Conservation (phyloP, 139 green algal species). For the Chlorella sp. region DNA sequence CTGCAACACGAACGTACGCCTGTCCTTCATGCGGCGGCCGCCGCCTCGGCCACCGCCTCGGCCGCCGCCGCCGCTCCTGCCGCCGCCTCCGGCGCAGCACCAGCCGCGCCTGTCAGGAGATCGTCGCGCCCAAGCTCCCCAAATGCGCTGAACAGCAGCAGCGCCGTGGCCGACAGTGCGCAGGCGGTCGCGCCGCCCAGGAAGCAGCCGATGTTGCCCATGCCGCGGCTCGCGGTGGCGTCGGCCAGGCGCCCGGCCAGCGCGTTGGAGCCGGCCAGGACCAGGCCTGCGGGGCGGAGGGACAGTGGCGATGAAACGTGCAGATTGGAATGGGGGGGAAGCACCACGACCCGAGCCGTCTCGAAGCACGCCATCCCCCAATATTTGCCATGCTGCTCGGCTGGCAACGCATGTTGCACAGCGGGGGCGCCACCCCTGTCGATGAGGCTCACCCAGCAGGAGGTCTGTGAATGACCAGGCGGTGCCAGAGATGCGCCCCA, state of each 20-base stretch:
- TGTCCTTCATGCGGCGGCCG: too few species aligned
- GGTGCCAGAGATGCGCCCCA: constrained; percentile 77
- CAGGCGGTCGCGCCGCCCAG: constrained; percentile 60
- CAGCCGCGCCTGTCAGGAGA: too few species aligned
- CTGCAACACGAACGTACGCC: too few species aligned
- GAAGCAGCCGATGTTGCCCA: constrained; percentile 81
- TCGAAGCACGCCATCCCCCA: too few species aligned
- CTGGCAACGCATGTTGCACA: background rate
- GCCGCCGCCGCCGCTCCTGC: background rate
- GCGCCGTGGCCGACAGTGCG: constrained; percentile 45
- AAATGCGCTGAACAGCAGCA: constrained; percentile 64
- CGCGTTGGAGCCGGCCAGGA: constrained; percentile 70
- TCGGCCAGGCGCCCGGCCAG: constrained; percentile 74
- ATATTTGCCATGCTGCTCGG: background rate
- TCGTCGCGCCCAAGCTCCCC: constrained; percentile 63
- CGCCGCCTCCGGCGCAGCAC: too few species aligned
- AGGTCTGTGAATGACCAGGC: constrained; percentile 85
- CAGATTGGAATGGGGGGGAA: background rate
- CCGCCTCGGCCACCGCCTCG: background rate
- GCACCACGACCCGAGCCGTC: too few species aligned
- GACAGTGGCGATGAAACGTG: background rate
- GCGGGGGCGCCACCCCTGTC: background rate
- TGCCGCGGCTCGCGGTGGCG: constrained; percentile 37
- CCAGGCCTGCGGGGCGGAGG: constrained; percentile 53
- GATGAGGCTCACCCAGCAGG: constrained; percentile 58